These are phyloP conservation scores for Cladophialophora yegresii DNA, from an alignment of 2,329 filamentous ascomycete species.

Conservation along the genomic window DNA sequence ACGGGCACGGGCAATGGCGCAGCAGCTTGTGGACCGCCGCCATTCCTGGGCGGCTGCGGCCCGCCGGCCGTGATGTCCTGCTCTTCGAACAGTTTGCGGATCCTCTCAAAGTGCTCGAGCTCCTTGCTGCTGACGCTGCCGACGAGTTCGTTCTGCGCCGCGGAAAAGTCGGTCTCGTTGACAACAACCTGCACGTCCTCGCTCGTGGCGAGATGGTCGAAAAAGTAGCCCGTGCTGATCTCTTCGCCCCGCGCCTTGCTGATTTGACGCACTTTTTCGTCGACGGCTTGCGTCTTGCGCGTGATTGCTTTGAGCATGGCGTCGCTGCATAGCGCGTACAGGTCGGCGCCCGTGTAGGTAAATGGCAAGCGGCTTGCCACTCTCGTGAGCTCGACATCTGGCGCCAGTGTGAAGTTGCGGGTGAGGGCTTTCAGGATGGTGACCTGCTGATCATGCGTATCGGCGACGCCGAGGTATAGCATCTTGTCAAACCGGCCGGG, in stretches of 20 bases:
- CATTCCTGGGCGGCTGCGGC: slow-evolving; percentile 40
- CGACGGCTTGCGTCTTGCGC: slow-evolving; percentile 78
- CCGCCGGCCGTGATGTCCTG: slow-evolving; percentile 41
- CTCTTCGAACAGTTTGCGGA: slow-evolving; percentile 77
- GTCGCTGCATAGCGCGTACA: slow-evolving; percentile 95
- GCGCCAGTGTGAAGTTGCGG: slow-evolving; percentile 86
- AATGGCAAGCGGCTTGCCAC: slow-evolving; percentile 81
- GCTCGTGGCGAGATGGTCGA: slow-evolving; percentile 82
- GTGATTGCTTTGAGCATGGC: slow-evolving; percentile 99
- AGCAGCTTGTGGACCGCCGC: slow-evolving; percentile 38
- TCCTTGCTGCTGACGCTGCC: slow-evolving; percentile 92
- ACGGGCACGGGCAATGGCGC: slow-evolving; percentile 23
- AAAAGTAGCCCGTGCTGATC: slow-evolving; percentile 88
- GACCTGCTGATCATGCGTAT: slow-evolving; percentile 94
- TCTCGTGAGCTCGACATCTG: slow-evolving; percentile 70
- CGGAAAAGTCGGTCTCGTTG: slow-evolving; percentile 81
- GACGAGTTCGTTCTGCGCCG: slow-evolving; percentile 81
- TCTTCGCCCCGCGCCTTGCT: slow-evolving; percentile 44
- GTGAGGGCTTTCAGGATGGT: slow-evolving; percentile 93
- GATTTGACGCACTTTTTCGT: slow-evolving; percentile 74
- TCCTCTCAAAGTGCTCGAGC: slow-evolving; percentile 83
- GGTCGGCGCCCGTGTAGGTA: slow-evolving; percentile 95
- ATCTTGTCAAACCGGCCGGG: slow-evolving; percentile 97
- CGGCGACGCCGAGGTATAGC: slow-evolving; percentile 93
- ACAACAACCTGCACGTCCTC: slow-evolving; percentile 87